These are phyloP conservation scores for Glaciozyma antarctica DNA, from an alignment of 768 basidiomycete species.

Conservation along the genomic window DNA sequence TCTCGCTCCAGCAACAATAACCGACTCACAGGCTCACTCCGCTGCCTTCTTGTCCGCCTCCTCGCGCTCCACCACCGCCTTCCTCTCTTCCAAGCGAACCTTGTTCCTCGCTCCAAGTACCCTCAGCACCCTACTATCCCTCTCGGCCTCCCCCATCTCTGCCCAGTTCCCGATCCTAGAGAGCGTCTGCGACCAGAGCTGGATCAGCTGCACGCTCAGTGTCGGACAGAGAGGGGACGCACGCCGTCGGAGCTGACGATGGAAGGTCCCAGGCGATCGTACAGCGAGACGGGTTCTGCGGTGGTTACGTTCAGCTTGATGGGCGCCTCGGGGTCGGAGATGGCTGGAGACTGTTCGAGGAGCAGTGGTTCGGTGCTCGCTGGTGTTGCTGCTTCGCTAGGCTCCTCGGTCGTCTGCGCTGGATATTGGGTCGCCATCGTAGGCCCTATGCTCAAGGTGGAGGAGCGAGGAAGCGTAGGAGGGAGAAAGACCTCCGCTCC, in stretches of 20 bases:
- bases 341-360: neutral
- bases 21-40: neutral
- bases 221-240: neutral
- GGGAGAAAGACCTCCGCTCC: neutral
- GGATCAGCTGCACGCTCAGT: neutral
- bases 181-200: conserved; percentile 15
- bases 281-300: conserved; percentile 10
- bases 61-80: conserved; percentile 7
- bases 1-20: too few relatives aligned
- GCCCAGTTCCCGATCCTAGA: conserved; percentile 23
- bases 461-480: neutral
- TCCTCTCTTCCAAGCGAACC: conserved; percentile 16
- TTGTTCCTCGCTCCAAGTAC: conserved; percentile 22
- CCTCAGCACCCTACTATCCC: conserved; percentile 8
- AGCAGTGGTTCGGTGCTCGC: neutral
- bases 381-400: neutral
- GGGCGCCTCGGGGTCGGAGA: neutral
- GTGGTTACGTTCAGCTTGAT: conserved; percentile 21
- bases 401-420: neutral
- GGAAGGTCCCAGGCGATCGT: conserved; percentile 17
- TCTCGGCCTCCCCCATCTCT: conserved; percentile 11
- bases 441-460: neutral
- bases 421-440: neutral
- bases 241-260: conserved; percentile 25
- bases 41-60: neutral